Conservation (phyloP, 2,329 filamentous ascomycete species). For the Cladosporium sp. region DNA sequence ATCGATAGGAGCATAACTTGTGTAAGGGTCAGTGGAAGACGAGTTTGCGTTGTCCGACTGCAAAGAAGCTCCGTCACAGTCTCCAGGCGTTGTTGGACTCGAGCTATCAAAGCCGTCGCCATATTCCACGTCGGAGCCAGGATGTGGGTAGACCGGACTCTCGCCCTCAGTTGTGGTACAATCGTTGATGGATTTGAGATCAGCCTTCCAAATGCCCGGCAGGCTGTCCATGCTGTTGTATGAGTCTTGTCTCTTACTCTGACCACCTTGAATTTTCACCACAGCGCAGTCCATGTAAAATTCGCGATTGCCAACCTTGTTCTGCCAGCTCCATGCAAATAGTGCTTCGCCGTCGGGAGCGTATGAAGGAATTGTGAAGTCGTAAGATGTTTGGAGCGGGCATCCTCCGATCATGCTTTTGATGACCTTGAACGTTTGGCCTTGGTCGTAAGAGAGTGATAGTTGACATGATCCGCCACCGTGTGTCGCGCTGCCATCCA, state of each 20-base stretch:
- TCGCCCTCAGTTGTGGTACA: constrained; percentile 43
- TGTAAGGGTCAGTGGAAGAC: constrained; percentile 15
- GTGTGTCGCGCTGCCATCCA: constrained; percentile 58
- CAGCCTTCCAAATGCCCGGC: constrained; percentile 49
- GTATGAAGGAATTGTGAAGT: constrained; percentile 67
- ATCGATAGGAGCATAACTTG: constrained; percentile 5
- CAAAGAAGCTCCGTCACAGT: constrained; percentile 34
- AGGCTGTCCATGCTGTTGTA: constrained; percentile 36
- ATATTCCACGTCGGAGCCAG: constrained; percentile 45
- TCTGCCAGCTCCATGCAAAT: constrained; percentile 67
- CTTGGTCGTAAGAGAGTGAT: constrained; percentile 72
- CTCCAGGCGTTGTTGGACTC: constrained; percentile 31
- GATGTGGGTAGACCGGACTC: constrained; percentile 45
- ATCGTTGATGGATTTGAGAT: constrained; percentile 44
- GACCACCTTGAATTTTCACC: constrained; percentile 57
- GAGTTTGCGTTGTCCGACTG: not conserved
- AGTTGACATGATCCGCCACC: constrained; percentile 76
- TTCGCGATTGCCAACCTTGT: constrained; percentile 67
- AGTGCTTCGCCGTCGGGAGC: constrained; percentile 63
- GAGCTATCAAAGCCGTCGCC: constrained; percentile 38
- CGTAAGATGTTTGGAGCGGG: constrained; percentile 55
- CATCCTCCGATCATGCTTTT: constrained; percentile 64
- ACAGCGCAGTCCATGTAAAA: constrained; percentile 87
- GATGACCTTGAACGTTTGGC: constrained; percentile 69
- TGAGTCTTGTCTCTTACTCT: constrained; percentile 24